These are phyloP conservation scores for Tuber microsphaerosporum DNA, from an alignment of 495 filamentous ascomycete genomes.

Conservation along the genomic window DNA sequence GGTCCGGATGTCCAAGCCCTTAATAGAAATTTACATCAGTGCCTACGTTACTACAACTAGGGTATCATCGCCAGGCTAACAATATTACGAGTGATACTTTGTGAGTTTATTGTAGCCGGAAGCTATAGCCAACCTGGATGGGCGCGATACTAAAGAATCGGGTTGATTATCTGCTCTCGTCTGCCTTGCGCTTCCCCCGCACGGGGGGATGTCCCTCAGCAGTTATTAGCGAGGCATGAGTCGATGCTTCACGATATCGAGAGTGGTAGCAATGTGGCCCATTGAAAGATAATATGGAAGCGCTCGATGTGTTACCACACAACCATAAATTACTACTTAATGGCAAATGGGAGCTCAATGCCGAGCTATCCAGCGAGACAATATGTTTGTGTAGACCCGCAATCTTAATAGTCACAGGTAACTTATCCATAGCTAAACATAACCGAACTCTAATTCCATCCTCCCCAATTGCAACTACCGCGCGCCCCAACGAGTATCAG, in stretches of 20 bases:
- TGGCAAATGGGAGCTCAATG: neutral
- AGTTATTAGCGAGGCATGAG: neutral
- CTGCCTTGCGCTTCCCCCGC: neutral
- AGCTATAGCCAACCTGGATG: neutral
- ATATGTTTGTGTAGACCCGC: neutral
- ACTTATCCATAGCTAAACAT: neutral
- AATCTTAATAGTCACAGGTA: neutral
- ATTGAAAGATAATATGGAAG: neutral
- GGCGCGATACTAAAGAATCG: neutral
- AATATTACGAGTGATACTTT: neutral
- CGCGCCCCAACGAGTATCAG: neutral
- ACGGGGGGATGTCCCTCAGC: neutral
- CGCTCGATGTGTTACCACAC: neutral
- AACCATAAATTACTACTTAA: neutral
- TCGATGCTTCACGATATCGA: neutral
- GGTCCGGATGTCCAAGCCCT: neutral
- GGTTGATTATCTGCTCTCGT: neutral
- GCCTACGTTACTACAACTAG: neutral
- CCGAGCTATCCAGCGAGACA: neutral
- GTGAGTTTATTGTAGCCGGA: neutral
- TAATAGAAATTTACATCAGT: neutral
- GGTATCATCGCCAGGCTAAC: neutral
- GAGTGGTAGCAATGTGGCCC: neutral
- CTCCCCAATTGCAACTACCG: neutral
- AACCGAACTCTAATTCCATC: neutral